A percentile compares a stretch with the other conserved stretches of the same genome.
Conservation (phyloP, 2,329 filamentous ascomycete genomes). For the Onygena corvina region DNA sequence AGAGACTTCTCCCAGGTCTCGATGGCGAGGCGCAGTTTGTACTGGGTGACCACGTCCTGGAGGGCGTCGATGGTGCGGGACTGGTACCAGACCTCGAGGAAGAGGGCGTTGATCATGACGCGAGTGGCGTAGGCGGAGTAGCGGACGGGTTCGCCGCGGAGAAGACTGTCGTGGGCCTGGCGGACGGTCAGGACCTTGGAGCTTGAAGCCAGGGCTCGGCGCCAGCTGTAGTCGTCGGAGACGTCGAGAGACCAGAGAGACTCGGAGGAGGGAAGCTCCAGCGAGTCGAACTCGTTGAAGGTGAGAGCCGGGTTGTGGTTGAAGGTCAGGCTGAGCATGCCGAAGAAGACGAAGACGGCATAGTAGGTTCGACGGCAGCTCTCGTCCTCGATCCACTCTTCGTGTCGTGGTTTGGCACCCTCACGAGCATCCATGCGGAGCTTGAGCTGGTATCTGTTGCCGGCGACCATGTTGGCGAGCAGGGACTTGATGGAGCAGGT, state of each 20-base stretch:
- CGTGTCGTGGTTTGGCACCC: slow-evolving; percentile 59
- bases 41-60: slow-evolving; percentile 94
- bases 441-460: slow-evolving; percentile 92
- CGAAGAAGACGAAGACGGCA: slow-evolving; percentile 98
- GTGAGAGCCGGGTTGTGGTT: slow-evolving; percentile 97
- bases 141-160: slow-evolving; percentile 77
- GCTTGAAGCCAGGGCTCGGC: slow-evolving; percentile 43
- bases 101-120: slow-evolving; percentile 97
- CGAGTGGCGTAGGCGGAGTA: slow-evolving; percentile 96
- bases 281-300: slow-evolving; percentile 93
- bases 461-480: slow-evolving; percentile 95
- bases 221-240: slow-evolving; percentile 69
- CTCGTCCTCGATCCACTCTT: slow-evolving; percentile 94
- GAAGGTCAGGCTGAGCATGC: slow-evolving; percentile 84
- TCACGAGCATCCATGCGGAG: slow-evolving; percentile 79
- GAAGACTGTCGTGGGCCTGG: slow-evolving; percentile 86
- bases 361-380: slow-evolving; percentile 95
- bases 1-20: slow-evolving; percentile 99
- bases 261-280: slow-evolving; percentile 86
- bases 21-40: slow-evolving; percentile 86
- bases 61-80: slow-evolving; percentile 96
- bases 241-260: slow-evolving; percentile 82
- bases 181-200: slow-evolving; percentile 75
- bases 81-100: slow-evolving; percentile 97
- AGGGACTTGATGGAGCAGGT: slow-evolving; percentile 98